Conservation (phyloP, 495 filamentous ascomycete genomes). For the Aspergillus asperescens region DNA sequence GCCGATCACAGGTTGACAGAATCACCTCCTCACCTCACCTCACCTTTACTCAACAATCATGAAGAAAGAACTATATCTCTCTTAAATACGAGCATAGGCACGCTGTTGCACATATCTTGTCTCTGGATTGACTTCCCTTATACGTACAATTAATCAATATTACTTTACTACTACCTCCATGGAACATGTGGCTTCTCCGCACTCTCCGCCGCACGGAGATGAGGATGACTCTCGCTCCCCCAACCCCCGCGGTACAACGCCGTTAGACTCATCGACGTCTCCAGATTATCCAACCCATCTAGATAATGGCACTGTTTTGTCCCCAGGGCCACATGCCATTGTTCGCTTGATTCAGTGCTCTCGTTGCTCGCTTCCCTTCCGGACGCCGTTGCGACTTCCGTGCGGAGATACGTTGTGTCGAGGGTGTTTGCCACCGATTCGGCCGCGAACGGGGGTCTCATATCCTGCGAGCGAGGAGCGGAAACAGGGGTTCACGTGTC, state of each 20-base stretch:
- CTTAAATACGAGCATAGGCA: neutral
- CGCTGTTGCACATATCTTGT: neutral
- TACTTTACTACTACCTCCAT: constrained; percentile 23
- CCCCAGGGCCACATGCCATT: constrained; percentile 43
- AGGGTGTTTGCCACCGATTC: constrained; percentile 62
- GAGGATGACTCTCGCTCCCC: neutral
- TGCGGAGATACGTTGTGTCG: constrained; percentile 79
- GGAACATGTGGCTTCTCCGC: constrained; percentile 25
- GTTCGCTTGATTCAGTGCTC: constrained; percentile 70
- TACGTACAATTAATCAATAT: neutral
- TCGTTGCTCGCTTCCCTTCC: constrained; percentile 64
- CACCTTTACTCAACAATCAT: too few species aligned
- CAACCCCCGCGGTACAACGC: neutral
- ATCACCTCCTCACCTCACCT: neutral
- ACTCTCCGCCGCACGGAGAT: constrained; percentile 5
- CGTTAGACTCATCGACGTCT: constrained; percentile 4
- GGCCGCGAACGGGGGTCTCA: constrained; percentile 60
- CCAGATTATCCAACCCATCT: neutral
- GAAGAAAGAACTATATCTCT: neutral
- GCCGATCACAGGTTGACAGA: neutral
- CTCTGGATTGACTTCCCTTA: neutral
- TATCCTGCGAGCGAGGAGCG: constrained; percentile 64
- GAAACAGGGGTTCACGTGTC: constrained; percentile 64
- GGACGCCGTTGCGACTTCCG: constrained; percentile 67
- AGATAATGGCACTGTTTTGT: neutral